Conservation (phyloP, 2,329 filamentous ascomycete species). For the Cordyceps pruinosa region DNA sequence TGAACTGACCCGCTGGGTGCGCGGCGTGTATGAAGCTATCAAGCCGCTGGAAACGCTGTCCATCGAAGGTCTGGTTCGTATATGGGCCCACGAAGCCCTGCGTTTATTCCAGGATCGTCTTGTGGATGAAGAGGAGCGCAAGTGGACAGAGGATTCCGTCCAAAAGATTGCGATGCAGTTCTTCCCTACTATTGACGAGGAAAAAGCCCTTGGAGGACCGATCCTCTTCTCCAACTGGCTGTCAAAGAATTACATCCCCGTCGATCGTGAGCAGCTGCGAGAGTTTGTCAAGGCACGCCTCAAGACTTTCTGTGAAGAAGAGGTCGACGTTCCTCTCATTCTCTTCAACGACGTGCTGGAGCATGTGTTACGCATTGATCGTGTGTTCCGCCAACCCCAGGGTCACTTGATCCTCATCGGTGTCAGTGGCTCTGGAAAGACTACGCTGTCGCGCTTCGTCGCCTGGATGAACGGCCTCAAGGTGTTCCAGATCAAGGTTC, state of each 20-base stretch:
- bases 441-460: conserved; percentile 92
- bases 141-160: conserved; percentile 89
- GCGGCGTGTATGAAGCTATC: conserved; percentile 95
- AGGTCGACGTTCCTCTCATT: conserved; percentile 95
- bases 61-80: conserved; percentile 85
- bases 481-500: conserved; percentile 99
- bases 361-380: conserved; percentile 95
- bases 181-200: conserved; percentile 93
- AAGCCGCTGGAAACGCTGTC: conserved; percentile 81
- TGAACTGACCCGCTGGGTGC: conserved; percentile 96
- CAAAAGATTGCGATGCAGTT: conserved; percentile 79
- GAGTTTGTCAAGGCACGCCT: conserved; percentile 97
- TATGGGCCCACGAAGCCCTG: conserved; percentile 96
- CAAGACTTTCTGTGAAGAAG: conserved; percentile 98
- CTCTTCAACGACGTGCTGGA: conserved; percentile 99
- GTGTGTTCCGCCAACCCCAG: conserved; percentile 96
- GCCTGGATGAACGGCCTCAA: conserved; percentile 99
- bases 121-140: conserved; percentile 85
- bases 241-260: conserved; percentile 95
- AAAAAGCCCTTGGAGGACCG: conserved; percentile 80
- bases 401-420: conserved; percentile 97
- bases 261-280: conserved; percentile 87
- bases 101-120: conserved; percentile 96
- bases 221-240: conserved; percentile 99
- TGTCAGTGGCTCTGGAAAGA: conserved; percentile 98